phyloP scores from a whole-genome alignment of 2,329 filamentous ascomycete genomes.

The Aspergillus felis region DNA sequence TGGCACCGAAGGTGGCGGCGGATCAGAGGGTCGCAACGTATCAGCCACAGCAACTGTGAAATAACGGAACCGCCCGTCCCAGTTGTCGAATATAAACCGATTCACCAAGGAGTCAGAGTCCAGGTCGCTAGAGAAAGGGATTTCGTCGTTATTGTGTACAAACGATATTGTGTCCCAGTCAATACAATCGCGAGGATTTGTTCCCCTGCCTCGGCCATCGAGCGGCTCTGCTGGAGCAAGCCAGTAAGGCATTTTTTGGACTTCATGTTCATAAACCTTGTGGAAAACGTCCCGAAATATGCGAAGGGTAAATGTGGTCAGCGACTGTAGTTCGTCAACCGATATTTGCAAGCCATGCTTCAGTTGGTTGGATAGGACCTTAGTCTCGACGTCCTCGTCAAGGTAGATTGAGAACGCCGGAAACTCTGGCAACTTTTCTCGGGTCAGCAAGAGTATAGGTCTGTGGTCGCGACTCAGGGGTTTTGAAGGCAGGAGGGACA shows the following conservation, averaged over 20 bases:
- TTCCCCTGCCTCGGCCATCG: conserved; percentile 1
- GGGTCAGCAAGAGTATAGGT: conserved; percentile 68
- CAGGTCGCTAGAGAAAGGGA: conserved; percentile 45
- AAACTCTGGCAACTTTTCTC: conserved; percentile 59
- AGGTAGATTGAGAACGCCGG: conserved; percentile 71
- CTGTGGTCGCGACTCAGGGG: conserved; percentile 57
- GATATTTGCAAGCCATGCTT: conserved; percentile 24
- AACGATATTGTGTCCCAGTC: conserved; percentile 41
- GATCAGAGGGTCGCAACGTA: conserved; percentile 28
- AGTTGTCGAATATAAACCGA: conserved; percentile 54
- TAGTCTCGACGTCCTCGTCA: conserved; percentile 58
- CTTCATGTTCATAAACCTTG: conserved; percentile 68
- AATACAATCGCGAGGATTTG: conserved; percentile 28
- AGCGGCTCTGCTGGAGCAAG: conserved; percentile 57
- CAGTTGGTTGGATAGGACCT: conserved; percentile 51
- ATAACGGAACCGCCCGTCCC: conserved; percentile 57
- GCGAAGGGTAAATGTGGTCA: conserved; percentile 71
- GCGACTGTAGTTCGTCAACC: conserved; percentile 45
- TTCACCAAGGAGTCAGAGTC: conserved; percentile 40
- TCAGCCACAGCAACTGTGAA: conserved; percentile 43
- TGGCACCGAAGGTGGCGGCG: conserved; percentile 30
- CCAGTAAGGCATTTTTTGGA: conserved; percentile 73
- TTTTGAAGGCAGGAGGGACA: conserved; percentile 56
- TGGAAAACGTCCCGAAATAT: conserved; percentile 84
- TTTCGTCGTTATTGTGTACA: conserved; percentile 38